Evolutionary conservation across 768 basidiomycete genomes (phyloP), one percentile per base, ranked within the genome.

Genomic region (Tricholomella constricta): DNA sequence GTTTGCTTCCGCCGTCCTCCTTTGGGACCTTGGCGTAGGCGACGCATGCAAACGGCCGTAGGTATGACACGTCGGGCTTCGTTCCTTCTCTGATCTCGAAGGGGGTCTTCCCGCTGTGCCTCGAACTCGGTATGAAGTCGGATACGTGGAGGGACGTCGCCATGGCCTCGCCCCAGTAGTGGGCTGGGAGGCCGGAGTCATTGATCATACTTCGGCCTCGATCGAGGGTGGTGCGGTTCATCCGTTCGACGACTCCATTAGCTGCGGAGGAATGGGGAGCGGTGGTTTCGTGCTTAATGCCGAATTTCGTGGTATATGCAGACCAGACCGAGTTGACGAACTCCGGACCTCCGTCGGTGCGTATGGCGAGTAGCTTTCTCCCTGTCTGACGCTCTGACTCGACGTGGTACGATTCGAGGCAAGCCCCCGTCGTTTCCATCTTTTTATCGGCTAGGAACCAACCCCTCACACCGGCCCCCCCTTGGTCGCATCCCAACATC

Each of bases 1-100:
- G 29, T 47, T 59, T 62, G 15, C 57, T 32, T 29, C 49, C 44
- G 11, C 45, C 38, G 14, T 38, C n/a, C 44, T 59, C 53, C 20
- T 47, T 54, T 17, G 55, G 47, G 6, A 59, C 47, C 6, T 59
- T 25, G 2, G 51, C 45, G 22, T 55, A 62, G 0, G 54, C 38
- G 38, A 40, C 11, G 10, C 38, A 40, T 2, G 20, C 38, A 3
- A 3, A 22, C 6, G 12, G 5, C 10, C 38, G 19, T 3, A 40
- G 4, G 10, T 40, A 22, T 8, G 5, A 3, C 20, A 40, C 38
- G 23, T 40, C 38, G 20, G 20, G 38, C 20, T 10, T 22, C 20
- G 7, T 8, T 1, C 38, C 38, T 22, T 19, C 54, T 46, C 49
- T 60, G n/a, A 20, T 52, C 35, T 63, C 59, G 29, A 56, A 52